Conservation (phyloP, 2,329 filamentous ascomycete genomes). For the Phialocephala sp. region DNA sequence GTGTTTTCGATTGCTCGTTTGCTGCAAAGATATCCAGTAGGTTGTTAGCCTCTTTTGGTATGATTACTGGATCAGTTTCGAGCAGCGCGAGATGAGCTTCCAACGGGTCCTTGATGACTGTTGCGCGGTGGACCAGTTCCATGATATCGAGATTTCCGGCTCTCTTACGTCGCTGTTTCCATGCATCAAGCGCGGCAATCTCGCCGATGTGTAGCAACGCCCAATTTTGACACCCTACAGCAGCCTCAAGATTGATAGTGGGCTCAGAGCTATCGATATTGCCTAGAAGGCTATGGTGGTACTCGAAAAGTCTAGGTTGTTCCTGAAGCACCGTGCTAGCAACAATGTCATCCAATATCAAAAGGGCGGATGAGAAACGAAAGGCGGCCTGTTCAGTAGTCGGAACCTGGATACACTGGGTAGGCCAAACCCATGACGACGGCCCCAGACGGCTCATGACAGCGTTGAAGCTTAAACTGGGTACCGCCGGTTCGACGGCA, state of each 20-base stretch:
- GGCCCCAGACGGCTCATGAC: constrained; percentile 28
- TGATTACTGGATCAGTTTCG: constrained; percentile 21
- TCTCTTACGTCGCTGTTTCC: constrained; percentile 58
- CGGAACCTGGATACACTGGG: constrained; percentile 33
- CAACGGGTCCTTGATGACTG: constrained; percentile 45
- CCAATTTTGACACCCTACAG: constrained; percentile 63
- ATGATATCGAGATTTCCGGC: constrained; percentile 50
- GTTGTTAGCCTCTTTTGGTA: constrained; percentile 18
- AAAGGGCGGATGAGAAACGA: constrained; percentile 56
- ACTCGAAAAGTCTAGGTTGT: constrained; percentile 49
- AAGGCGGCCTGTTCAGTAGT: constrained; percentile 56
- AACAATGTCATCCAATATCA: constrained; percentile 56
- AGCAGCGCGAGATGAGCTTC: constrained; percentile 27
- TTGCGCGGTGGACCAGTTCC: constrained; percentile 53
- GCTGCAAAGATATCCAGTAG: constrained; percentile 25
- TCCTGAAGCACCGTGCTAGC: constrained; percentile 53
- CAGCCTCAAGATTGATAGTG: constrained; percentile 53
- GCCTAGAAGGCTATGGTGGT: constrained; percentile 48
- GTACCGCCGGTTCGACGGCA: constrained; percentile 11
- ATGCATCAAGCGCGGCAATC: constrained; percentile 58
- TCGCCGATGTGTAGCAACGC: constrained; percentile 58
- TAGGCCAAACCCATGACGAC: constrained; percentile 22
- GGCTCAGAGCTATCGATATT: constrained; percentile 29
- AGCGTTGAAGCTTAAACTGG: constrained; percentile 26
- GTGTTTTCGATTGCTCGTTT: constrained; percentile 20